Conservation (phyloP, 2,329 filamentous ascomycete species). For the Lasiodiplodia sp. region DNA sequence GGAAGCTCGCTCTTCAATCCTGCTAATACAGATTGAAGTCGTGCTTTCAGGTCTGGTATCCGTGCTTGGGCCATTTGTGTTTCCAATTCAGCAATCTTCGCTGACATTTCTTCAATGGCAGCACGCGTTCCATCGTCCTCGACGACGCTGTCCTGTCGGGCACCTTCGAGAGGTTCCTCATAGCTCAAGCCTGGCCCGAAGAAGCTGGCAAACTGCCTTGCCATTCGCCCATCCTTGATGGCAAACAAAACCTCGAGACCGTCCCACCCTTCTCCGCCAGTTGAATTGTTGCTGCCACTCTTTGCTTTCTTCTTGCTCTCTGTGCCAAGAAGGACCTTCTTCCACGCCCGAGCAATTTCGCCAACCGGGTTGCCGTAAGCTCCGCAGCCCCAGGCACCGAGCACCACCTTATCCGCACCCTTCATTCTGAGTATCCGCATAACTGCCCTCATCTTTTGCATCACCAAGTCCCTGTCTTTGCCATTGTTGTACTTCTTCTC, state of each 20-base stretch:
- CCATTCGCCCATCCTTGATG: constrained; percentile 61
- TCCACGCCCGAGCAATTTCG: constrained; percentile 66
- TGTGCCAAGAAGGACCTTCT: constrained; percentile 49
- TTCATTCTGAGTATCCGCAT: constrained; percentile 59
- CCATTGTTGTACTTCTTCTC: constrained; percentile 51
- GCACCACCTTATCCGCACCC: constrained; percentile 59
- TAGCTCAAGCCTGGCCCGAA: constrained; percentile 54
- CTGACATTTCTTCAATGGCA: constrained; percentile 40
- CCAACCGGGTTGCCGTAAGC: constrained; percentile 68
- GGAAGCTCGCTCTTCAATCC: constrained; percentile 41
- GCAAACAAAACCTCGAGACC: constrained; percentile 65
- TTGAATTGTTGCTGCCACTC: constrained; percentile 29
- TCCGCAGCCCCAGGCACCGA: constrained; percentile 72
- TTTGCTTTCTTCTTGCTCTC: constrained; percentile 34
- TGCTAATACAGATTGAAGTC: constrained; percentile 41
- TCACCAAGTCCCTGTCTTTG: constrained; percentile 59
- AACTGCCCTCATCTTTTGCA: constrained; percentile 65
- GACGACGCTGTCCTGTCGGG: constrained; percentile 48
- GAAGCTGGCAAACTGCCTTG: constrained; percentile 58
- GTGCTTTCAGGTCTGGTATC: constrained; percentile 44
- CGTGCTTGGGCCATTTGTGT: constrained; percentile 42
- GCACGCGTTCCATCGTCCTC: constrained; percentile 36
- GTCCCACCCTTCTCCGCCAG: constrained; percentile 48
- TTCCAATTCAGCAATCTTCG: constrained; percentile 47
- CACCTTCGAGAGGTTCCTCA: constrained; percentile 49